Percentiles rank a stretch among this genome's conserved stretches.
Evolutionary conservation across 2,329 filamentous ascomycete species (phyloP).

Genomic region (Ophiognomonia clavigignenti-juglandacearum): DNA sequence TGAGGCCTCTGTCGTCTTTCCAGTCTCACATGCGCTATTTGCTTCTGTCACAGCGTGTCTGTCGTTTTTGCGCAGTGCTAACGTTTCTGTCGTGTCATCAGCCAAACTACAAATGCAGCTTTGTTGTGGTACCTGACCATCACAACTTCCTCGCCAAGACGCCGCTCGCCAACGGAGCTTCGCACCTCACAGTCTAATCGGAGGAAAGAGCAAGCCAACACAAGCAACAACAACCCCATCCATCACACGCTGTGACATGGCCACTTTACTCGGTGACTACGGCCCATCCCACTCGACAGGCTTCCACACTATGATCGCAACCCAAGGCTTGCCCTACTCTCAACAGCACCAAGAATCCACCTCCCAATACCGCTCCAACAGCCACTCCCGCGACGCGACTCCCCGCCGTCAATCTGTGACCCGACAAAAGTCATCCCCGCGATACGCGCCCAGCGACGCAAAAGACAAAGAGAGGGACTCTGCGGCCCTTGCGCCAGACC

Average conservation of each 20-base stretch:
- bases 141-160: background rate
- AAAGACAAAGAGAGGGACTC: background rate
- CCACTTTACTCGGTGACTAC: constrained; percentile 65
- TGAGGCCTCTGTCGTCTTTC: no score
- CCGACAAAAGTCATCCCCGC: constrained; percentile 10
- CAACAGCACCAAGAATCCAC: constrained; percentile 42
- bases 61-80: no score
- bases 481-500: constrained; percentile 5
- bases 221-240: background rate
- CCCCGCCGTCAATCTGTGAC: constrained; percentile 23
- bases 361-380: constrained; percentile 32
- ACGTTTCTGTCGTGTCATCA: no score
- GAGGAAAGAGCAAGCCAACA: background rate
- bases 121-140: no score
- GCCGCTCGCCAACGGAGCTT: background rate
- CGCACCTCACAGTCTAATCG: background rate
- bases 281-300: constrained; percentile 62
- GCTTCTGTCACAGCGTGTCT: no score
- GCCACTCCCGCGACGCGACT: constrained; percentile 24
- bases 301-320: constrained; percentile 66
- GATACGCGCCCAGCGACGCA: background rate
- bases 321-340: constrained; percentile 36
- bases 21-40: no score
- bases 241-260: constrained; percentile 46
- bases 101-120: no score